These are phyloP conservation scores for Pichia exigua DNA, from an alignment of 805 yeast species.

Conservation along the genomic window DNA sequence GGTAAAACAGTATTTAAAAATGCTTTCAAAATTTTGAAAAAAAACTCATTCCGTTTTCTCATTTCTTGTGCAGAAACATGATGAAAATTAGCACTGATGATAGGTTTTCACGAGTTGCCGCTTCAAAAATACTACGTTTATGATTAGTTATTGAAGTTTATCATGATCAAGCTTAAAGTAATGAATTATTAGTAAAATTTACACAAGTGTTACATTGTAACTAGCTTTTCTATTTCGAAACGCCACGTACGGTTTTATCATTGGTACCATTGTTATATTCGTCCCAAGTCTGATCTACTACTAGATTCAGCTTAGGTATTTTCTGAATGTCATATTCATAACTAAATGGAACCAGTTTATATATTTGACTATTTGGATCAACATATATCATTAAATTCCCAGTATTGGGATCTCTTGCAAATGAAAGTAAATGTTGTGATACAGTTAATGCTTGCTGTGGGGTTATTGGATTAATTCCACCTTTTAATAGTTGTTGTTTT, in stretches of 20 bases:
- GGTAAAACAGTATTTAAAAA: background rate
- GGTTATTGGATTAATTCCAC: constrained; percentile 11
- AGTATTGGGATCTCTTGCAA: constrained; percentile 12
- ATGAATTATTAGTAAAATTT: background rate
- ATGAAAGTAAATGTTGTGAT: constrained; percentile 8
- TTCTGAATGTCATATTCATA: constrained; percentile 14
- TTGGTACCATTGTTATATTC: background rate
- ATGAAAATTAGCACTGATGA: background rate
- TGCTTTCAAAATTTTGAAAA: background rate
- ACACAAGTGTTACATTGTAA: background rate
- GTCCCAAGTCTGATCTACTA: constrained; percentile 1
- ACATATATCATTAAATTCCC: constrained; percentile 14
- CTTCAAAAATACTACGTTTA: too few species aligned
- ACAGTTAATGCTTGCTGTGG: constrained; percentile 11
- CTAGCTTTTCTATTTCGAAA: background rate
- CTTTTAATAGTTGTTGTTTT: constrained; percentile 14
- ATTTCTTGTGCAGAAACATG: background rate
- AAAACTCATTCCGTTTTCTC: background rate
- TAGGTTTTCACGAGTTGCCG: background rate
- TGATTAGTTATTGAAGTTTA: too few species aligned
- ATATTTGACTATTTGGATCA: constrained; percentile 9
- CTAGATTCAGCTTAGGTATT: constrained; percentile 1
- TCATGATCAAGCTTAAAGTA: background rate
- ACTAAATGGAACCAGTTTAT: constrained; percentile 14
- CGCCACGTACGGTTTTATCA: background rate